Evolutionary conservation across 1,139 yeast species (phyloP), one percentile per base, ranked within the genome.

Genomic region (Taphrina communis): DNA sequence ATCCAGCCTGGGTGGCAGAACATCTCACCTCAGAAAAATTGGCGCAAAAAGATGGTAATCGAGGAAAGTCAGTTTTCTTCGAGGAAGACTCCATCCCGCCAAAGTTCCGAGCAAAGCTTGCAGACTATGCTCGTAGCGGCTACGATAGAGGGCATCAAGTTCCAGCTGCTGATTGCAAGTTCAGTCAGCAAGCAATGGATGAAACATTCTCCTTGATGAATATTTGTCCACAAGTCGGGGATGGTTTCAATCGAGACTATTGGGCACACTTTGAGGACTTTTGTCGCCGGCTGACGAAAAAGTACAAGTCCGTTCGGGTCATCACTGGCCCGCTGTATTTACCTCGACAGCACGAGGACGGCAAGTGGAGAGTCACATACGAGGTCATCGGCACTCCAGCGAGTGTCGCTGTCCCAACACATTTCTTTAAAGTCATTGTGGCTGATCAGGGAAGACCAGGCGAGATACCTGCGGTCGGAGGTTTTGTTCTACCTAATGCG

Each of bases 301-400:
- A 82, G 66, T 94, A 89, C 77, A 84, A 84, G 69, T 83, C 86
- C 66, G 97, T 95, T 14, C 83, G 97, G 71, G 83, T 94, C 59
- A 88, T 94, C 77, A 94, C 98, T 0, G 99, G 99, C 3, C 98
- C 99, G 0, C 81, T 95, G 70, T 94, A 88, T 76, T 83, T 94
- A 70, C 99, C 99, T 5, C 88, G 88, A 75, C 81, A 82, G 71
- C 85, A 86, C 72, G 85, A 87, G 0, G 92, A 89, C 75, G 95
- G 93, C 1, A 94, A 93, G 77, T 90, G 82, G 78, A 82, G 90
- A 73, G 97, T 94, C 19, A 81, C 85, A 1, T 94, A 70, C 48
- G 99, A 95, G 79, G 90, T 94, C 57, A 91, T 94, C 77, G 99
- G 99, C 2, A 89, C 91, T 73, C 99, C 99, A 6, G 99, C 99